Base-by-base conservation (phyloP, 2,329 filamentous ascomycete genomes). In the Fonsecaea monophora region DNA sequence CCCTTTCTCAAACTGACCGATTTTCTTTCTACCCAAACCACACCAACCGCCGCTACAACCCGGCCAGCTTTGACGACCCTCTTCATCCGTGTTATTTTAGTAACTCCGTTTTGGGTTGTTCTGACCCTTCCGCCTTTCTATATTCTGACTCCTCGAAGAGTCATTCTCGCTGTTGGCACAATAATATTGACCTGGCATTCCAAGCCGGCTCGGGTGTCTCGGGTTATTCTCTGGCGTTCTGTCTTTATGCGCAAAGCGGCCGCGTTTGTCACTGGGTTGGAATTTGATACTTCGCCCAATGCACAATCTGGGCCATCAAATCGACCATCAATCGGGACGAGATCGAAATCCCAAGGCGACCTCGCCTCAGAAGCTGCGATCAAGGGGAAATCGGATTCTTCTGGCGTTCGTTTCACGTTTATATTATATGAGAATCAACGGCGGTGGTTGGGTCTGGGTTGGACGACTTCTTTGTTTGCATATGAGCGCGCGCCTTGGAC, bases 371-470 rank as follows among this genome's bases (percentile, higher is more conserved):
- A 82, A 60, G 78, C 85, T 37, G 80, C 82, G 15, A 82, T 83
- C 21, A 69, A 68, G 40, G 80, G 80, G 67, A 77, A 74, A 60
- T 72, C 81, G 69, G 74, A 78, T 70, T 89, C 90, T 4, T 87
- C 92, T 0, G 93, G 94, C 1, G 92, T 99, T 13, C 91, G 93
- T 53, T 99, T 99, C 75, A 99, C 95, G 0, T 99, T 99, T 70
- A 94, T 95, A 56, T 85, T 99, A 2, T 98, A 94, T 75, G 95
- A 99, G 77, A 99, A 99, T 73, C 95, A 99, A 78, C 87, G 95
- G 50, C 87, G 95, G 60, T 99, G 95, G 95, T 82, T 99, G 3
- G 94, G 94, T 1, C 85, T 99, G 12, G 95, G 95, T 0, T 99
- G 95, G 94, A 98, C 95, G 0, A 90, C 90, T 2, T 96, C 90